Base-by-base conservation (phyloP, 139 green algal species). In the Volvox reticuliferus region DNA sequence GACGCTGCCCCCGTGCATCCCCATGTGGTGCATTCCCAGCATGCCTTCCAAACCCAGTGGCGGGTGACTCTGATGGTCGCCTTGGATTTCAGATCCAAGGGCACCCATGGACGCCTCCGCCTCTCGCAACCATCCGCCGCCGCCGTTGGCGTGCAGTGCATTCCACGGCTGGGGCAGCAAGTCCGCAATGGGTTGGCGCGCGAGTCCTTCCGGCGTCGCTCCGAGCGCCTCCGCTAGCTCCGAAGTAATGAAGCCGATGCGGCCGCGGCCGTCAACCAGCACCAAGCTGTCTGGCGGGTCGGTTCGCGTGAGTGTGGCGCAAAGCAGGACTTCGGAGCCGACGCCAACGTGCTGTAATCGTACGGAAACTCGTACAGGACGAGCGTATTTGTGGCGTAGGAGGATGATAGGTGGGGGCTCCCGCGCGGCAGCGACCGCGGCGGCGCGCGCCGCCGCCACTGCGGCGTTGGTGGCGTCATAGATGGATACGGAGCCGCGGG, bases 121-220 rank as follows among this genome's bases (percentile, higher is more conserved):
- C 80, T 86, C 63, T 0, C 82, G 62, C 63, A 88, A 63, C 82
- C 82, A 88, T 22, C 65, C 65, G 82, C 82, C 82, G 82, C 82
- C 82, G 65, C 82, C 65, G 28, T 19, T 24, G 28, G 71, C 50
- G 71, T 89, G 85, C 69, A 89, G 85, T 1, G 21, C 19, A 50
- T 82, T 83, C 85, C 85, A 89, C 21, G 85, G 85, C 69, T 82
- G 85, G 44, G 85, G 85, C 71, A 89, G 30, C 33, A 89, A 37
- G 71, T 89, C 85, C 2, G 71, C 30, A 0, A 89, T 44, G n/a
- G 44, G n/a, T 69, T 82, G 69, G 37, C 63, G 37, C 28, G 50
- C 50, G 1, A 89, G 85, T 16, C 69, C 69, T 69, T 82, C 85
- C 1, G 85, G 85, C n/a, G 85, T 63, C 30, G 85, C 69, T n/a